Evolutionary conservation across 1,284 basidiomycete species (phyloP), one percentile per base, ranked within the genome.

Genomic region (Ustilago loliicola): DNA sequence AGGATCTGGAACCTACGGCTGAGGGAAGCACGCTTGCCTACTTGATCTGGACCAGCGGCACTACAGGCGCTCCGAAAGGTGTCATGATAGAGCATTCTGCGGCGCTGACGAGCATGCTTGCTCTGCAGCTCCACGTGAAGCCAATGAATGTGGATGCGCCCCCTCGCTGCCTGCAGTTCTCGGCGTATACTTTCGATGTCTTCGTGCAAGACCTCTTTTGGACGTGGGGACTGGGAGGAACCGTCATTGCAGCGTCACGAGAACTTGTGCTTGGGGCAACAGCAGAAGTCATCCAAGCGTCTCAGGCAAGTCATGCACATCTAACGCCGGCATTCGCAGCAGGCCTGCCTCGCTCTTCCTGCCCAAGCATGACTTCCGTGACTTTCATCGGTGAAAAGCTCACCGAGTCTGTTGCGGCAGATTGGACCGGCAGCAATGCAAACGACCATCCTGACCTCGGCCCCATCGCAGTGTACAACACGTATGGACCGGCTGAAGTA

Each of bases 311-410:
- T 8, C 75, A 77, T 38, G 54, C 73, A 6, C 73, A 74, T 36
- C 68, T 83, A 30, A 83, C 82, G 23, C 82, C 82, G 5, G 82
- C 81, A 6, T 80, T 80, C 58, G 79, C 79, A 59, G 82, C 82
- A 9, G 67, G 71, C 29, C 45, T 74, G 19, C 70, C 81, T 7
- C 56, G 80, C 5, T 34, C 34, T 9, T 59, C 68, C 10, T 80
- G 76, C 61, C 60, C 59, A 3, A 70, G 78, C 6, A 57, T 83
- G 30, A 47, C 66, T 17, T 72, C 66, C 15, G 60, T 83, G 42
- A 82, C 76, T 21, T 81, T 78, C 56, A 81, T 80, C 45, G 82
- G 82, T 38, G 82, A 83, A 57, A 83, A 83, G 61, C 66, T 83
- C 13, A 75, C 77, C 4, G 72, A 83, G 42, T 53, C 77, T 7